These are phyloP conservation scores for Melampsora larici-populina DNA, from an alignment of 1,284 basidiomycete genomes.

Conservation along the genomic window DNA sequence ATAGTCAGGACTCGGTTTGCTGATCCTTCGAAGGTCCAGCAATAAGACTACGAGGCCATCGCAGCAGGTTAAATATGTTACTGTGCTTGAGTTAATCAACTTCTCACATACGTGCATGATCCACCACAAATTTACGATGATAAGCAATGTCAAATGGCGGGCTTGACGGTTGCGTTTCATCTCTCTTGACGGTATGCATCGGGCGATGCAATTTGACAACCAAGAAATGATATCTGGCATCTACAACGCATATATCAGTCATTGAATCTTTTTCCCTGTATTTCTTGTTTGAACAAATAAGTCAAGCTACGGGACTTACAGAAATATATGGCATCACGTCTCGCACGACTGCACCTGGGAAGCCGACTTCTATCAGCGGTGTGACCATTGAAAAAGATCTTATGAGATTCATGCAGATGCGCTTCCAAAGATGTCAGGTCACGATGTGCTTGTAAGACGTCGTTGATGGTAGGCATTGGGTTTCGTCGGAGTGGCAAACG, in stretches of 20 bases:
- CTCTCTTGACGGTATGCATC: conserved; percentile 37
- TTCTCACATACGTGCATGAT: conserved; percentile 36
- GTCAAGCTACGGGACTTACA: conserved; percentile 8
- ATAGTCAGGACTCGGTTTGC: conserved; percentile 35
- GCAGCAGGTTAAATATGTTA: background rate
- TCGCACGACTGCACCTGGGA: conserved; percentile 20
- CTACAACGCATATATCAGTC: conserved; percentile 2
- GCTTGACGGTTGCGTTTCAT: background rate
- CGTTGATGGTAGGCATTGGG: conserved; percentile 39
- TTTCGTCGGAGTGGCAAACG: conserved; percentile 39
- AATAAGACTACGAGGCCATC: conserved; percentile 2
- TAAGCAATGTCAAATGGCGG: conserved; percentile 23
- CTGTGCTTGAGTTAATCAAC: background rate
- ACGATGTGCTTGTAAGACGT: conserved; percentile 39
- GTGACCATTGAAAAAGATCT: conserved; percentile 20
- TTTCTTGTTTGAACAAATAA: background rate
- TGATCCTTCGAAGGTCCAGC: conserved; percentile 19
- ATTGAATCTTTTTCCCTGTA: background rate
- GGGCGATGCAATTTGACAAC: conserved; percentile 31
- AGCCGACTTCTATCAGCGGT: conserved; percentile 14
- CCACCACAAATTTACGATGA: conserved; percentile 31
- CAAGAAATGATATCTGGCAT: conserved; percentile 37
- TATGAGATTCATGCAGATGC: conserved; percentile 24
- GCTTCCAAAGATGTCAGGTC: conserved; percentile 29
- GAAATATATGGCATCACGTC: conserved; percentile 40